Conservation (phyloP, 345 rosid species). For the Linum lewisii region DNA sequence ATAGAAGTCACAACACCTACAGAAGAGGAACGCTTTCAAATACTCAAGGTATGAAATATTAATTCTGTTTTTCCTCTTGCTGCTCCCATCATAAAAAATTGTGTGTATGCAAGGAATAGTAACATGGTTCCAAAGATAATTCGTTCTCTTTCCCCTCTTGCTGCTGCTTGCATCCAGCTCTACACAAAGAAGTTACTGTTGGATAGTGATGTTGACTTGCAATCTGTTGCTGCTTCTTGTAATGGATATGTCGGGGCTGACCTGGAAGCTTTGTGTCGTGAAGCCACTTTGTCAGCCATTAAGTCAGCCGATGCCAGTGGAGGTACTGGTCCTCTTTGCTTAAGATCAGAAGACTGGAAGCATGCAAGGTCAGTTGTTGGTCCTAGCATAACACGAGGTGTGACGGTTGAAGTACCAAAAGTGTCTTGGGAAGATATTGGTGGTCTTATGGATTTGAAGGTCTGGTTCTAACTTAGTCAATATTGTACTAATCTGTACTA, state of each 20-base stretch:
- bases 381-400: constrained; percentile 90
- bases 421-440: constrained; percentile 92
- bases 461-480: constrained; percentile 11
- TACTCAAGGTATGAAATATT: constrained; percentile 47
- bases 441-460: constrained; percentile 67
- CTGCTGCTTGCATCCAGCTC: constrained; percentile 35
- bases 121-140: neutral
- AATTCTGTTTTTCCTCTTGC: neutral
- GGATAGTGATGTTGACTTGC: constrained; percentile 45
- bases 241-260: constrained; percentile 95
- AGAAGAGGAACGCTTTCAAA: constrained; percentile 67
- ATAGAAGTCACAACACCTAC: constrained; percentile 82
- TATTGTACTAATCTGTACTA: neutral
- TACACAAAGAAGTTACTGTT: constrained; percentile 60
- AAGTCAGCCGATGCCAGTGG: constrained; percentile 35
- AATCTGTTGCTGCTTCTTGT: constrained; percentile 67
- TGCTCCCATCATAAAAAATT: neutral
- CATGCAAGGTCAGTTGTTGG: constrained; percentile 61
- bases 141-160: constrained; percentile 9
- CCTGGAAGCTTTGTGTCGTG: constrained; percentile 86
- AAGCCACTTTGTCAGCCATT: constrained; percentile 52
- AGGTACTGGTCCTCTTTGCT: constrained; percentile 19
- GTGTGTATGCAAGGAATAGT: constrained; percentile 1
- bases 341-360: constrained; percentile 61
- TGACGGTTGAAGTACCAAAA: constrained; percentile 78